Conservation (phyloP, 75 land plant species). For the Cunninghamia lanceolata region DNA sequence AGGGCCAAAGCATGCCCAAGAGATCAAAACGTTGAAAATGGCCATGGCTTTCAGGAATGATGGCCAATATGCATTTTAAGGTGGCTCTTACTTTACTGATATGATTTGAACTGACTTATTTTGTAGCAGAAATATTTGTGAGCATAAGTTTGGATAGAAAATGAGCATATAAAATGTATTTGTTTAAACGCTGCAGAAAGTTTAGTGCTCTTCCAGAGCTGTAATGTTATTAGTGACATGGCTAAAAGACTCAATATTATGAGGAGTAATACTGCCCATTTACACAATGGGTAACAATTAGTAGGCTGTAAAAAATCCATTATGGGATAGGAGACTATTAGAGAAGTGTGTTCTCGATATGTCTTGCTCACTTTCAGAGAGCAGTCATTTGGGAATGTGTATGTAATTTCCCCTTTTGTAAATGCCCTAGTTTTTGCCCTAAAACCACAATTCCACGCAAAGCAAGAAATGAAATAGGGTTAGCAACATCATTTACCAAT, state of each 20-base stretch:
- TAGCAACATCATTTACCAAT: no score
- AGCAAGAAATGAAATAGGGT: no score
- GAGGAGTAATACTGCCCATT: background rate
- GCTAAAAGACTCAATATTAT: background rate
- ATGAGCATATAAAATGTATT: background rate
- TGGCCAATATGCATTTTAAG: background rate
- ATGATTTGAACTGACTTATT: background rate
- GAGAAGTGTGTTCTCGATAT: background rate
- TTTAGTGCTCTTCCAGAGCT: background rate
- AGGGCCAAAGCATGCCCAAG: background rate
- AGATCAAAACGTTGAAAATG: background rate
- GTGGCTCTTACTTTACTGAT: background rate
- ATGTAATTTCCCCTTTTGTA: no score
- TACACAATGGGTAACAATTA: background rate
- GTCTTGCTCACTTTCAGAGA: background rate
- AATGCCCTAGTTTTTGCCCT: no score
- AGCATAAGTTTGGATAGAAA: background rate
- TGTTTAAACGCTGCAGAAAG: background rate
- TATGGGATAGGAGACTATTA: background rate
- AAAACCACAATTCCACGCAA: no score
- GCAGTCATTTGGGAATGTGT: background rate
- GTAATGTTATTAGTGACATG: slow-evolving; percentile 8
- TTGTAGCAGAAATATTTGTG: background rate
- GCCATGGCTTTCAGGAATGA: background rate
- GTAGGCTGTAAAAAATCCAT: background rate